A percentile compares a stretch with the other conserved stretches of the same genome.
phyloP scores from a whole-genome alignment of 371 early-diverging fungal genomes.

The Mucor racemosus region DNA sequence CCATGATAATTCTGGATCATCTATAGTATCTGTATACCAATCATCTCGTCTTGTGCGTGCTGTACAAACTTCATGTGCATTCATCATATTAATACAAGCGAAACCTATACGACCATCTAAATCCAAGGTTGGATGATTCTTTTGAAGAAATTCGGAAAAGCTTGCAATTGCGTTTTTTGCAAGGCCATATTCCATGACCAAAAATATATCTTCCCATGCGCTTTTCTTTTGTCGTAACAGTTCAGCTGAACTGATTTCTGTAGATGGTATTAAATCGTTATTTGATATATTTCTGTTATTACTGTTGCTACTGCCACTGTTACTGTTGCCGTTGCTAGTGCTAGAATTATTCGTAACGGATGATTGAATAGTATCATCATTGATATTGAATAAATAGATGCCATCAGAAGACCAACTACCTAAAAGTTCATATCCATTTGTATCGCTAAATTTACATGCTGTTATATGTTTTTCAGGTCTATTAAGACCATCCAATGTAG shows the following conservation, averaged over 20 bases:
- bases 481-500: constrained; percentile 15
- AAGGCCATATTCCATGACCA: neutral
- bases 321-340: too few relatives aligned
- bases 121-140: neutral
- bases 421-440: constrained; percentile 55
- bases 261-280: too few relatives aligned
- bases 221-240: neutral
- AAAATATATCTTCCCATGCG: neutral
- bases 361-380: constrained; percentile 29
- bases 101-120: neutral
- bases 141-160: neutral
- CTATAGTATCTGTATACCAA: neutral
- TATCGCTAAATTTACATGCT: constrained; percentile 48
- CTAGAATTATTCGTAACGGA: neutral
- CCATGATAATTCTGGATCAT: neutral
- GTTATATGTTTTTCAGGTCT: constrained; percentile 39
- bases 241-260: too few relatives aligned
- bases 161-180: neutral
- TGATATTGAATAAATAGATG: constrained; percentile 66
- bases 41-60: neutral
- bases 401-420: constrained; percentile 67
- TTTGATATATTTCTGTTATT: too few relatives aligned
- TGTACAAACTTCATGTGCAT: neutral
- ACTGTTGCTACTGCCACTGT: too few relatives aligned
- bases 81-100: neutral